Conservation (phyloP, 2,329 filamentous ascomycete species). For the Plectosphaerella plurivora region DNA sequence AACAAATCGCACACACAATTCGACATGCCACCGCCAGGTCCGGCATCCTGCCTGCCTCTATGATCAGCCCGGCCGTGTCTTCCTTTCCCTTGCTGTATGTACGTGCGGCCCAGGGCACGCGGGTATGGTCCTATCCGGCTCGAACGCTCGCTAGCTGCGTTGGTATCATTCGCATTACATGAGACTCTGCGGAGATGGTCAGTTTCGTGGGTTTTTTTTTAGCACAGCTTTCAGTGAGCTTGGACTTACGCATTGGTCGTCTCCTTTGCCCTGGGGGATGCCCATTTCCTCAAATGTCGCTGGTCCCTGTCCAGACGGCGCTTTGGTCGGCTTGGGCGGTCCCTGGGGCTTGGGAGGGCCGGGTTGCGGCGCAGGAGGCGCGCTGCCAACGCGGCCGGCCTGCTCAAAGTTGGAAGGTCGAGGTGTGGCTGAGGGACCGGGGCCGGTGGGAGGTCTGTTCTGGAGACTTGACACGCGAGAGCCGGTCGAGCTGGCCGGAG, state of each 20-base stretch:
- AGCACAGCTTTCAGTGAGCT: background rate
- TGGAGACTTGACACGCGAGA: background rate
- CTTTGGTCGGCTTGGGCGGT: conserved; percentile 32
- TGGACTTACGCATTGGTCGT: conserved; percentile 81
- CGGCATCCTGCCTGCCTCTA: too few relatives aligned
- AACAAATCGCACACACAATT: too few relatives aligned
- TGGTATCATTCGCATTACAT: background rate
- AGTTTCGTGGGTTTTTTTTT: background rate
- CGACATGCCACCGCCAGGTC: too few relatives aligned
- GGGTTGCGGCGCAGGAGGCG: conserved; percentile 25
- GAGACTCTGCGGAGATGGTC: background rate
- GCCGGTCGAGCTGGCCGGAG: background rate
- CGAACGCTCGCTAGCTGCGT: background rate
- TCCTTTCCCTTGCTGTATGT: too few relatives aligned
- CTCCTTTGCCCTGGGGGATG: conserved; percentile 75
- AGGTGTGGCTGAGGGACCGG: conserved; percentile 7
- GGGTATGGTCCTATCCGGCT: too few relatives aligned
- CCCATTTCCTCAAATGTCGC: conserved; percentile 99
- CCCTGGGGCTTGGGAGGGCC: conserved; percentile 17
- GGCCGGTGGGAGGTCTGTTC: conserved; percentile 3
- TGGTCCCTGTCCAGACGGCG: conserved; percentile 66
- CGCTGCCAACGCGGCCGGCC: conserved; percentile 28
- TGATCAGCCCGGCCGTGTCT: too few relatives aligned
- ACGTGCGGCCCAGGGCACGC: too few relatives aligned
- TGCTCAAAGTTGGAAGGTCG: conserved; percentile 6